Evolutionary conservation across 768 basidiomycete species (phyloP).

Genomic region (Kwoniella dejecticola): DNA sequence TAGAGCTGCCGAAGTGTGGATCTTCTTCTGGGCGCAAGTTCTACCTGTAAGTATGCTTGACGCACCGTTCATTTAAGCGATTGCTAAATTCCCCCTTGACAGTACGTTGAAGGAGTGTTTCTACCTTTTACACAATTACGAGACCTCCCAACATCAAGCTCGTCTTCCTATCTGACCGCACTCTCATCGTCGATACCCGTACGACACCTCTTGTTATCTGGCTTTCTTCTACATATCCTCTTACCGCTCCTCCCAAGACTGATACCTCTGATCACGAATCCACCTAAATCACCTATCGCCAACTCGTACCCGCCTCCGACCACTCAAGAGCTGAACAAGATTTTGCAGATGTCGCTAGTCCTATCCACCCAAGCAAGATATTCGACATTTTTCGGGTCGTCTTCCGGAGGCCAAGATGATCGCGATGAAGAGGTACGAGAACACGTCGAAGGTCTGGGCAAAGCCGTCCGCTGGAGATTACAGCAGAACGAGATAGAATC

Average conservation of each 20-base stretch:
- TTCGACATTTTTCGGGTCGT: conserved; percentile 36
- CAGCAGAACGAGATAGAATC: conserved; percentile 8
- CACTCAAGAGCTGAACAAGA: conserved; percentile 38
- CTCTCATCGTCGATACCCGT: conserved; percentile 34
- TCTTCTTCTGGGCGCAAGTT: conserved; percentile 71
- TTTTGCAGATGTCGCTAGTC: conserved; percentile 52
- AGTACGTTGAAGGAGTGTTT: conserved; percentile 55
- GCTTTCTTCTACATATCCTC: conserved; percentile 52
- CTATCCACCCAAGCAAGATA: conserved; percentile 50
- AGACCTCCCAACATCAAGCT: conserved; percentile 32
- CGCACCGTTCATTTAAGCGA: background rate
- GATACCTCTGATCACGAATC: conserved; percentile 30
- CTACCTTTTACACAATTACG: conserved; percentile 50
- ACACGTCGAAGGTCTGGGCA: conserved; percentile 40
- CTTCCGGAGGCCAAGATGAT: conserved; percentile 18
- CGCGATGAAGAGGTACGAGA: conserved; percentile 40
- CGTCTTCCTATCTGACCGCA: conserved; percentile 10
- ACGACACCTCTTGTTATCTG: conserved; percentile 50
- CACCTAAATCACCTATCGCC: conserved; percentile 2
- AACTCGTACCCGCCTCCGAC: conserved; percentile 23
- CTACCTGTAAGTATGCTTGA: conserved; percentile 38
- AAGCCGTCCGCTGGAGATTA: conserved; percentile 34
- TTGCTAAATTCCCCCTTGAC: background rate
- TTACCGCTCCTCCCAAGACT: conserved; percentile 48
- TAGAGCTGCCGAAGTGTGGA: conserved; percentile 84